Conservation (phyloP, 2,329 filamentous ascomycete genomes). For the Tolypocladium guangdongense region DNA sequence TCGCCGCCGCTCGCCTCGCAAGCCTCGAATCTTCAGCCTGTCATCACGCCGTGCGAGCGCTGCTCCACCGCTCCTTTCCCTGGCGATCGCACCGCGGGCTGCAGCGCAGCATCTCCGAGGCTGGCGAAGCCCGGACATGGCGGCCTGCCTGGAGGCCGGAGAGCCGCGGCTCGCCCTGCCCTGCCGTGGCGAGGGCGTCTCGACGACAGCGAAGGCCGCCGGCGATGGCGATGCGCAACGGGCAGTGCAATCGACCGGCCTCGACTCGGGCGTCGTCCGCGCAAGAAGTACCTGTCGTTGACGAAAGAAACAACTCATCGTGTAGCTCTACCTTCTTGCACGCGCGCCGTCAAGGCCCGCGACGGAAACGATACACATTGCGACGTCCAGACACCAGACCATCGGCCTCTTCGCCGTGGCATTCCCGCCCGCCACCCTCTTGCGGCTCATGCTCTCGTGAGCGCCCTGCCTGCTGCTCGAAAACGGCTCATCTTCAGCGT, state of each 20-base stretch:
- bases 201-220: neutral
- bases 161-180: no score
- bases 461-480: neutral
- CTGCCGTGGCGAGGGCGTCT: no score
- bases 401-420: neutral
- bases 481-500: neutral
- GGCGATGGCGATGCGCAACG: neutral
- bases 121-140: neutral
- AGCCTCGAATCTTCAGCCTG: neutral
- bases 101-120: neutral
- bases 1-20: neutral
- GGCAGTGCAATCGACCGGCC: neutral
- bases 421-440: neutral
- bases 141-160: neutral
- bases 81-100: neutral
- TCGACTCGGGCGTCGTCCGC: neutral
- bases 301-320: slow-evolving; percentile 1
- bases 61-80: no score
- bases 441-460: neutral
- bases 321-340: neutral
- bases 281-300: no score
- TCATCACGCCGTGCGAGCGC: no score
- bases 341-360: neutral
- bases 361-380: neutral
- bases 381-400: neutral